Base-by-base conservation (phyloP, 495 filamentous ascomycete species). In the Penicillium maclennaniae region DNA sequence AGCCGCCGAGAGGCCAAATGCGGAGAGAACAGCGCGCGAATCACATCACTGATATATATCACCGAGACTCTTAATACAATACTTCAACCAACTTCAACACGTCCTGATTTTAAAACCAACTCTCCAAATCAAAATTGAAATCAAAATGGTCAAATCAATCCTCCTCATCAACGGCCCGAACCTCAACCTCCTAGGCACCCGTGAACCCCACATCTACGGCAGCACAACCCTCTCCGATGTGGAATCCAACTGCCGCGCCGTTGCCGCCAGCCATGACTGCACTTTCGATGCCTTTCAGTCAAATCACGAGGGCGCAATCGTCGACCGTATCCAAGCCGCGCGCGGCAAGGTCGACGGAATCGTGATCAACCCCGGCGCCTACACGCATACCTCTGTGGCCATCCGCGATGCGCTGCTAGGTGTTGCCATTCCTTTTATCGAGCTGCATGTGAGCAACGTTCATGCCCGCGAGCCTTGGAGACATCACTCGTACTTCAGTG, bases 141-240 rank as follows among this genome's bases (percentile, higher is more conserved):
- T 5, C 45, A 67, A 56, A 58, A 70, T 70, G 70, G 61, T 43
- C 23, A 77, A 78, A 63, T 79, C 74, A 43, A 81, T 89, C 68
- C 85, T 89, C 71, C 80, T 88, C 50, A 80, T 89, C 74, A 88
- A 88, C 69, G 86, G 86, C 28, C 85, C 85, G n/a, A 89, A 90
- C 70, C 83, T 90, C 63, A 90, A 88, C 74, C 85, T 90, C 58
- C 79, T 89, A 46, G 86, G 85, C 28, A 85, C 82, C 43, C 78
- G 87, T 19, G 86, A 90, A 64, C 87, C 85, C 12, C 71, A 83
- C 54, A 79, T 89, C 62, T 87, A 87, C 72, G 86, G 86, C 61
- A 69, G 65, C 54, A 82, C 80, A 4, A 87, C 85, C 1, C 81
- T 89, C 37, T 9, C 69, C 34, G 78, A 86, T 54, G 72, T 88